phyloP scores from a whole-genome alignment of 441 rosid genomes.

The Croton setiger region DNA sequence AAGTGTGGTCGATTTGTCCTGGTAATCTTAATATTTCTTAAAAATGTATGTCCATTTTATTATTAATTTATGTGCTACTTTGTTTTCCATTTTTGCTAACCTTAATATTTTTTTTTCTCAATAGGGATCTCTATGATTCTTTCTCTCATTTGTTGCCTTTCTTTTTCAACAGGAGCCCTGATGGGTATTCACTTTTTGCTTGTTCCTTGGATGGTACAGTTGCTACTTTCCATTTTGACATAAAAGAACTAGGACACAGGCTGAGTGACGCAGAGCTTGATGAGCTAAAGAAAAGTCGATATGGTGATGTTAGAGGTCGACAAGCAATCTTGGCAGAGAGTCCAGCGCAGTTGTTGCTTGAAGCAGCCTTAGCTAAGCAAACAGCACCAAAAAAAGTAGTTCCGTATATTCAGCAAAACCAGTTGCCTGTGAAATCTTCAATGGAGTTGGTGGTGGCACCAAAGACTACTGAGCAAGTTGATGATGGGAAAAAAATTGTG shows the following conservation, averaged over 20 bases:
- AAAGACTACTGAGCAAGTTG: conserved; percentile 50
- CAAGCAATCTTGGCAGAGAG: conserved; percentile 90
- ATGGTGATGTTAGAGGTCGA: conserved; percentile 90
- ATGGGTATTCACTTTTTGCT: conserved; percentile 92
- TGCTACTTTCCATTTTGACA: conserved; percentile 84
- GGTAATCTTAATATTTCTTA: conserved; percentile 45
- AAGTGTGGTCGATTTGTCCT: conserved; percentile 96
- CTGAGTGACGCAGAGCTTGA: conserved; percentile 77
- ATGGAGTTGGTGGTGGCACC: conserved; percentile 38
- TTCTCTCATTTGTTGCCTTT: conserved; percentile 10
- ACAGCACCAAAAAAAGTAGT: conserved; percentile 48
- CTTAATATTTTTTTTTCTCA: background rate
- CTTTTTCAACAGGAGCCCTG: conserved; percentile 73
- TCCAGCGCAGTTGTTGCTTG: conserved; percentile 91
- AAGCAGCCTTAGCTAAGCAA: conserved; percentile 80
- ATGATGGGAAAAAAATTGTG: conserved; percentile 45
- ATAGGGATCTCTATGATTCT: background rate
- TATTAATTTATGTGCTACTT: background rate
- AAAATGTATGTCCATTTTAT: conserved; percentile 3
- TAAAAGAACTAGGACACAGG: conserved; percentile 69
- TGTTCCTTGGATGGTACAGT: conserved; percentile 98
- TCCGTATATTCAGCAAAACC: conserved; percentile 52
- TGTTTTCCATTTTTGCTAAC: background rate
- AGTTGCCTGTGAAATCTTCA: conserved; percentile 49
- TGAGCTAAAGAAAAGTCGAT: conserved; percentile 83